Conservation (phyloP, 805 yeast species). For the Ogataea siamensis region DNA sequence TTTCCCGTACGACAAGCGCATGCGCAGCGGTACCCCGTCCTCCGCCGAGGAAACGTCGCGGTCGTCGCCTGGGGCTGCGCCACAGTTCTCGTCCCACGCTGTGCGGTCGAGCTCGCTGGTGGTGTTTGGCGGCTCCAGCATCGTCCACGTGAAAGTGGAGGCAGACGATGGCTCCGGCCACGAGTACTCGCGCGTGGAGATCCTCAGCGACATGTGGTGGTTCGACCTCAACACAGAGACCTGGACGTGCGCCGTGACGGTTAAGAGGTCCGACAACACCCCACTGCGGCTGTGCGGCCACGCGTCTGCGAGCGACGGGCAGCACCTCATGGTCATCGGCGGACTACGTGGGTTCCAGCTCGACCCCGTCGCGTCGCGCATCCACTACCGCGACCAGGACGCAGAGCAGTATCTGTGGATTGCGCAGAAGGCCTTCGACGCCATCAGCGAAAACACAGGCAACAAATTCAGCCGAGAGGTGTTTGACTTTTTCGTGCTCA, state of each 20-base stretch:
- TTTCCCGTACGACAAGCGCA: neutral
- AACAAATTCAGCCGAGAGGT: too few relatives aligned
- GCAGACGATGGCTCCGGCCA: constrained; percentile 19
- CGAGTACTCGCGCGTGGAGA: constrained; percentile 25
- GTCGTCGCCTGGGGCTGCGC: constrained; percentile 16
- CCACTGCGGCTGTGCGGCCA: constrained; percentile 30
- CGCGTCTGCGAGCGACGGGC: constrained; percentile 17
- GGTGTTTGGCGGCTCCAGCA: constrained; percentile 35
- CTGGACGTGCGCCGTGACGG: constrained; percentile 36
- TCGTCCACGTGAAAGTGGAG: constrained; percentile 24
- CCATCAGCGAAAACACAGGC: neutral
- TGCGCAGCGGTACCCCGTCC: constrained; percentile 1
- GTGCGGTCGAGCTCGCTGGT: constrained; percentile 26
- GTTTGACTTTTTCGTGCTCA: constrained; percentile 16
- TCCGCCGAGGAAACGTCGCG: constrained; percentile 8
- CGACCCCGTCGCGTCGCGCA: neutral
- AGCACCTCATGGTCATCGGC: constrained; percentile 25
- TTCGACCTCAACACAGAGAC: constrained; percentile 43
- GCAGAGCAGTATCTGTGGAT: neutral
- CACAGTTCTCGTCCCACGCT: constrained; percentile 2
- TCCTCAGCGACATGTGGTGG: constrained; percentile 51
- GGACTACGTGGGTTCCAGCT: constrained; percentile 24
- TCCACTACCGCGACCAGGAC: neutral
- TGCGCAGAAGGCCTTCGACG: neutral
- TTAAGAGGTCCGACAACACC: constrained; percentile 5